Evolutionary conservation across 2,329 filamentous ascomycete species (phyloP).

Genomic region (Rhinocladiella similis): DNA sequence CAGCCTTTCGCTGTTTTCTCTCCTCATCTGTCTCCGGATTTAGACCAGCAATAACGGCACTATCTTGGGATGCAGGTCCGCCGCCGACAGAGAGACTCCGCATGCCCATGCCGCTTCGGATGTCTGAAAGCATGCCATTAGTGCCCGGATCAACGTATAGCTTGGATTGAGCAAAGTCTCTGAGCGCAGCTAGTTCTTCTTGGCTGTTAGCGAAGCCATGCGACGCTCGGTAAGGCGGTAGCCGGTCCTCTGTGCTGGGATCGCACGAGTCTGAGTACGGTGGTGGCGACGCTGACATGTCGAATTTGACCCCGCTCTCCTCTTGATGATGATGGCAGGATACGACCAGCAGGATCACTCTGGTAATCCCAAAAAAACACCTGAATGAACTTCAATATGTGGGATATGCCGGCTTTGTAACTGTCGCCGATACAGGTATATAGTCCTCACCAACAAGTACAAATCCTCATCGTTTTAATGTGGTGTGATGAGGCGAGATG

Average conservation of each 20-base stretch:
- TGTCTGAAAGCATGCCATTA: conserved; percentile 9
- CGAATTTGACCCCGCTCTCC: background rate
- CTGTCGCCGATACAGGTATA: too few relatives aligned
- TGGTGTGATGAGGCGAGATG: background rate
- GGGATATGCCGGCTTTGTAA: too few relatives aligned
- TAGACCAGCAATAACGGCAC: background rate
- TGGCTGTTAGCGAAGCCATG: conserved; percentile 13
- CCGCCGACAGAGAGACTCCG: conserved; percentile 13
- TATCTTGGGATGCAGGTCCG: conserved; percentile 3
- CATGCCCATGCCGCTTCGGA: conserved; percentile 5
- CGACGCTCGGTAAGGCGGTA: conserved; percentile 15
- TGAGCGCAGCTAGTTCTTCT: conserved; percentile 18
- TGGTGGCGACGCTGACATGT: conserved; percentile 3
- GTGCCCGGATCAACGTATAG: conserved; percentile 12
- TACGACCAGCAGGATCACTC: too few relatives aligned
- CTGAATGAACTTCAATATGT: too few relatives aligned
- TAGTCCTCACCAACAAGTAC: too few relatives aligned
- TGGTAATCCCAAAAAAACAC: too few relatives aligned
- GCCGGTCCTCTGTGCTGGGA: background rate
- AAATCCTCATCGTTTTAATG: background rate
- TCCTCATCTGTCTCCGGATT: conserved; percentile 3
- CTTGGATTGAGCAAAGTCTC: conserved; percentile 16
- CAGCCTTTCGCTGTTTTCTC: conserved; percentile 8
- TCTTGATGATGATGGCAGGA: background rate
- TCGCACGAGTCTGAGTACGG: conserved; percentile 7